phyloP scores from a whole-genome alignment of 1,284 basidiomycete genomes.

The Phaffia rhodozyma region DNA sequence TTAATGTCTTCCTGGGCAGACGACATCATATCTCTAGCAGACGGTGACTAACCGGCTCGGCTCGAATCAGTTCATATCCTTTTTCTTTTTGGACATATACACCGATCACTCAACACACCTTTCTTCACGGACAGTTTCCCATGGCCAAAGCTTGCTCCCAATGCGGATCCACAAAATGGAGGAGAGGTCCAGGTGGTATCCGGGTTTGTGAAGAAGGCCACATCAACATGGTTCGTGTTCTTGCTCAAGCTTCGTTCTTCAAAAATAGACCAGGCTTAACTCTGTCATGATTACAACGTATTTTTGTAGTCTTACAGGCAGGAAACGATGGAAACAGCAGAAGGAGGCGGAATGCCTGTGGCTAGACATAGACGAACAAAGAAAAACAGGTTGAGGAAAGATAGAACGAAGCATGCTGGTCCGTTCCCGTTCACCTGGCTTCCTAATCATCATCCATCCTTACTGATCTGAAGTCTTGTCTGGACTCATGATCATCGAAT shows the following conservation, averaged over 20 bases:
- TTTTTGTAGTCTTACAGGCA: background rate
- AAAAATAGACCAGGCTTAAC: no score
- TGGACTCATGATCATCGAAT: background rate
- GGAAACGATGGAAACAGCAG: background rate
- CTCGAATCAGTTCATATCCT: background rate
- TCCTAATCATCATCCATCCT: no score
- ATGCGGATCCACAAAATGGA: conserved; percentile 11
- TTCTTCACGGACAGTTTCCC: no score
- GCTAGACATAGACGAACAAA: no score
- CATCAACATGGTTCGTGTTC: conserved; percentile 11
- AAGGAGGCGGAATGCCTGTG: background rate
- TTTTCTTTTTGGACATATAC: background rate
- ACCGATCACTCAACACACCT: no score
- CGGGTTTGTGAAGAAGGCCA: conserved; percentile 19
- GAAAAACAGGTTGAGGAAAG: no score
- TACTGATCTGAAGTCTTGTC: background rate
- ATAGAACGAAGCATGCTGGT: no score
- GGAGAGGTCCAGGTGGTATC: conserved; percentile 1
- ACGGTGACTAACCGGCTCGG: background rate
- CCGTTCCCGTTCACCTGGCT: no score
- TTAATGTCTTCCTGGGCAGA: background rate
- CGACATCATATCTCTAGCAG: background rate
- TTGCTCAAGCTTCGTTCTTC: no score
- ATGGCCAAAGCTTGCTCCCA: conserved; percentile 1
- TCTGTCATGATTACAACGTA: no score